phyloP scores from a whole-genome alignment of 306 rosid genomes.

The Argentina anserina region DNA sequence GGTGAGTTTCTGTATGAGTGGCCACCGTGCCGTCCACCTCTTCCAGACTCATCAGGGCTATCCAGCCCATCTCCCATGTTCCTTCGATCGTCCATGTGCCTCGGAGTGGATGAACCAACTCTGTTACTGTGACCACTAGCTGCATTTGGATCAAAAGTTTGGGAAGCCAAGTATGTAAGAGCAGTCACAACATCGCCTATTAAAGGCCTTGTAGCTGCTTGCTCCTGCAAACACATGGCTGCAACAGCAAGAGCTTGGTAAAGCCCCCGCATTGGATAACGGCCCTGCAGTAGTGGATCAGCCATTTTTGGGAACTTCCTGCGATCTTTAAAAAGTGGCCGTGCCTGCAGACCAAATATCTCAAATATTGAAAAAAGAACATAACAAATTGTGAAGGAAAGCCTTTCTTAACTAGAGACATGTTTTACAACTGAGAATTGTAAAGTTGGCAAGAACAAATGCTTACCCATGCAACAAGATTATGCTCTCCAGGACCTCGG shows the following conservation, averaged over 20 bases:
- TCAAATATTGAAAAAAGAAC: conserved; percentile 12
- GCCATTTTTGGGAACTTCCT: conserved; percentile 65
- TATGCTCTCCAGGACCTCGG: conserved; percentile 52
- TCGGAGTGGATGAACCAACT: conserved; percentile 76
- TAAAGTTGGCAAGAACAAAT: conserved; percentile 6
- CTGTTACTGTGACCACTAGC: conserved; percentile 49
- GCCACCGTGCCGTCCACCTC: conserved; percentile 55
- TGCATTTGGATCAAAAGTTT: conserved; percentile 73
- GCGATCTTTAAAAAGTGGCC: conserved; percentile 63
- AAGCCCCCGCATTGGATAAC: conserved; percentile 63
- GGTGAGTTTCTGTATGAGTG: conserved; percentile 81
- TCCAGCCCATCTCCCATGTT: conserved; percentile 62
- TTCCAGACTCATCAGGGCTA: conserved; percentile 65
- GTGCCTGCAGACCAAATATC: conserved; percentile 46
- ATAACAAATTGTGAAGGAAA: background rate
- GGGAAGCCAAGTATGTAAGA: conserved; percentile 78
- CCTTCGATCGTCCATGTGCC: conserved; percentile 68
- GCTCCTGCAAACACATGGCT: conserved; percentile 84
- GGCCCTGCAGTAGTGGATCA: conserved; percentile 73
- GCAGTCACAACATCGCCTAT: conserved; percentile 79
- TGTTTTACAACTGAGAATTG: background rate
- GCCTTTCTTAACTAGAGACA: background rate
- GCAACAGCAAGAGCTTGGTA: conserved; percentile 81
- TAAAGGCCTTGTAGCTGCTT: conserved; percentile 68
- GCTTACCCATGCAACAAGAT: conserved; percentile 86